Base-by-base conservation (phyloP, 2,329 filamentous ascomycete genomes). In the Cryphonectria radicalis region DNA sequence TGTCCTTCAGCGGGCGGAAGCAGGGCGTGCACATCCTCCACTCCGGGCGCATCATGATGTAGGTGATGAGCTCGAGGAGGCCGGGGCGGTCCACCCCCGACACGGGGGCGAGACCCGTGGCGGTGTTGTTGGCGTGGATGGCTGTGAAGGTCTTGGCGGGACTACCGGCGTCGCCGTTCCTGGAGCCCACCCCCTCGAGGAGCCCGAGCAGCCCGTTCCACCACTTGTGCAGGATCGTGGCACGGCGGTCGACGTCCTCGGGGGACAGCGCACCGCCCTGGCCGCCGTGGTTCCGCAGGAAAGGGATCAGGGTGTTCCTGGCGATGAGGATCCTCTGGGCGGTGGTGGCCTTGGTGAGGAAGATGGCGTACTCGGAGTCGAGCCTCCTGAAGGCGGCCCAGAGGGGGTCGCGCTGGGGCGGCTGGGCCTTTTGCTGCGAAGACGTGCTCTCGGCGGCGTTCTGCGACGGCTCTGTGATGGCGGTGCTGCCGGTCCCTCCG, bases 21-120 rank as follows among this genome's bases (percentile, higher is more conserved):
- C 87, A 88, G 4, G 90, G 90, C 0, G 92, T 92, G 37, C 90
- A 87, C 68, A 92, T 86, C 73, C 93, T 90, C 95, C 95, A 98
- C 82, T 98, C 95, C 0, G 92, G 90, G 63, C 95, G 89, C 81
- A 92, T 92, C 94, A 97, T 97, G 78, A 98, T 90, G 68, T 92
- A 89, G 65, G 91, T 90, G 32, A 93, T 87, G 6, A 90, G 92
- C 77, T 97, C 94, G 43, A 97, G 86, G 60, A 97, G 89, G 3
- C 90, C 87, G 0, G 94, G 93, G 43, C 94, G 87, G 77, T 97
- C 95, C n/a, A 93, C 91, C 14, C 93, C 93, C 1, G 93, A 90
- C 19, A 97, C 90, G 3, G 92, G 91, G 76, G 94, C 92, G 66
- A 85, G 80, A 70, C 89, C 89, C 77, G 90, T 87, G 22, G 72